A percentile compares a stretch with the other conserved stretches of the same genome.
Evolutionary conservation across 2,329 filamentous ascomycete species (phyloP).

Genomic region (Stemphylium lycopersici): DNA sequence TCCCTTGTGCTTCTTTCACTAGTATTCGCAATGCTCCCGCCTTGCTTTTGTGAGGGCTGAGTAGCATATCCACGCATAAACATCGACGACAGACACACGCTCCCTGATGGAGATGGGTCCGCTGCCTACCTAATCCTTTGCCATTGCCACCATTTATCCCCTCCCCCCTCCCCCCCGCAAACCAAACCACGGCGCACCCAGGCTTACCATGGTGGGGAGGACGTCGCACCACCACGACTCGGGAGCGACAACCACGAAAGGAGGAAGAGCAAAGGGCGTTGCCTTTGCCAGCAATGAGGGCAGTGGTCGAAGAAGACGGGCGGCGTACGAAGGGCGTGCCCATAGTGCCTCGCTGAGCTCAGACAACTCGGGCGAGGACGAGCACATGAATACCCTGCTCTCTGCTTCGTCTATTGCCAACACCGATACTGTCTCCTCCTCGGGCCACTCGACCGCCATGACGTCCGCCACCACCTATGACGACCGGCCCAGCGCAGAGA

Average conservation of each 20-base stretch:
- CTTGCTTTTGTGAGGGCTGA: conserved; percentile 9
- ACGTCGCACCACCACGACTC: conserved; percentile 5
- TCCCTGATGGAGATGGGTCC: neutral
- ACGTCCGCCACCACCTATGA: conserved; percentile 43
- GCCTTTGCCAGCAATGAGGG: conserved; percentile 29
- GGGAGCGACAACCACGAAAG: conserved; percentile 19
- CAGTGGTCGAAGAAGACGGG: conserved; percentile 1
- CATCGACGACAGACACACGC: conserved; percentile 1
- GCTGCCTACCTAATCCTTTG: conserved; percentile 4
- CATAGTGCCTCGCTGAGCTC: conserved; percentile 31
- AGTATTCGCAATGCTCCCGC: conserved; percentile 2
- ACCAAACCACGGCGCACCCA: neutral
- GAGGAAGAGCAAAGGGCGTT: conserved; percentile 29
- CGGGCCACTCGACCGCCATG: conserved; percentile 42
- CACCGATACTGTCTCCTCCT: conserved; percentile 38
- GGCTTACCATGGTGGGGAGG: conserved; percentile 33
- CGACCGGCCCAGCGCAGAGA: conserved; percentile 26
- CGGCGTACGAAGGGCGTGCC: conserved; percentile 4
- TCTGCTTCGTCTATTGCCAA: conserved; percentile 41
- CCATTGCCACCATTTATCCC: conserved; percentile 6
- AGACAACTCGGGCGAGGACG: conserved; percentile 6
- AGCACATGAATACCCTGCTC: conserved; percentile 34
- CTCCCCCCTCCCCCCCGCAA: conserved; percentile 1
- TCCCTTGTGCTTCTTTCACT: neutral
- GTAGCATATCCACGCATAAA: neutral